Evolutionary conservation across 441 rosid genomes (phyloP), one percentile per base, ranked within the genome.

Genomic region (Gossypium trilobum): DNA sequence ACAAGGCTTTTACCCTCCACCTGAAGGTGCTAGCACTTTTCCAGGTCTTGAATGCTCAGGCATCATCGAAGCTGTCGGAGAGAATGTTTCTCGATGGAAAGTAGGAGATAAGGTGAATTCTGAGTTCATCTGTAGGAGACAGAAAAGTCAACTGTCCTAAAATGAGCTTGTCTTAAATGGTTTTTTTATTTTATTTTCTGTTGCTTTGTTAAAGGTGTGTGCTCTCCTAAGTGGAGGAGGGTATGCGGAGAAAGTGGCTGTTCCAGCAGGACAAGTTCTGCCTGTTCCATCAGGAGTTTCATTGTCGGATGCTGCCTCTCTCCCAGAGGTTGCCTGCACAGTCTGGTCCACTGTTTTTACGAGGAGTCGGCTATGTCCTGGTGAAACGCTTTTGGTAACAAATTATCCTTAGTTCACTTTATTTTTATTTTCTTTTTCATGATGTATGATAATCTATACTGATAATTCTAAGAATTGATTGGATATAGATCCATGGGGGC

Each of bases 11-110:
- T 86, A 90, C 78, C 73, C 91, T n/a, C 91, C 95, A 5, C 93
- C 96, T 1, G 82, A 88, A 59, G 97, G 87, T 6, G 80, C 87
- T 14, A 93, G 97, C 66, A 82, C 86, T 16, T 83, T 82, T 73
- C 96, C 64, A 8, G 95, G 96, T 58, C 86, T 91, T 23, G 98
- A 91, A 68, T 93, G 97, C 67, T 91, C 95, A 20, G 97, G 96
- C 29, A 90, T 87, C 69, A 68, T 93, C 6, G 86, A 80, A 55
- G 79, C 91, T 8, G 75, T 89, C 0, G 96, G 96, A 1, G 74
- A 75, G 29, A 73, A 50, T 67, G 96, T 91, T 56, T 86, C 91
- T 59, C 88, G 86, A n/a, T 93, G 96, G 97, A 87, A 88, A 68
- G 80, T 86, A 5, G 96, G 96, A 48, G 93, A 90, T 73, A 87